Conservation (phyloP, 2,329 filamentous ascomycete species). For the Botrytis squamosa region DNA sequence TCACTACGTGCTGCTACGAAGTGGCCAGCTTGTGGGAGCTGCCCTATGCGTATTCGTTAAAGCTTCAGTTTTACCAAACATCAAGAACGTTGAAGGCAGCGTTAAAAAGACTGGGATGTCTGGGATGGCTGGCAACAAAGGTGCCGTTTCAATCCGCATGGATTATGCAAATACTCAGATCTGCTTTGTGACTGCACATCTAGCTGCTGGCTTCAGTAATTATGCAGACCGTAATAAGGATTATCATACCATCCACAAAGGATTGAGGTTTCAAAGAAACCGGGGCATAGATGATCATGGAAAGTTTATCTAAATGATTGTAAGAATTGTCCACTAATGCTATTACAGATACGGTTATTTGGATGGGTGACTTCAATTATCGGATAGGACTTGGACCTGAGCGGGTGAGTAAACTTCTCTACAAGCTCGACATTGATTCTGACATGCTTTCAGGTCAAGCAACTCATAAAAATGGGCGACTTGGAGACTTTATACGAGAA, state of each 20-base stretch:
- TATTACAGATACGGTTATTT: slow-evolving; percentile 69
- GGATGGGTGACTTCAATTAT: slow-evolving; percentile 98
- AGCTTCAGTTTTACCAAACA: slow-evolving; percentile 69
- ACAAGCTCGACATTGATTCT: not conserved
- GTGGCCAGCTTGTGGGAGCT: slow-evolving; percentile 91
- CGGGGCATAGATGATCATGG: slow-evolving; percentile 88
- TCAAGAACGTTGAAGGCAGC: slow-evolving; percentile 95
- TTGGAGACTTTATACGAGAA: slow-evolving; percentile 83
- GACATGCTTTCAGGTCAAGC: slow-evolving; percentile 44
- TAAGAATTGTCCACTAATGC: slow-evolving; percentile 29
- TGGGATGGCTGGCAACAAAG: slow-evolving; percentile 97
- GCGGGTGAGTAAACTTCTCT: slow-evolving; percentile 49
- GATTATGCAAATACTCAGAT: slow-evolving; percentile 91
- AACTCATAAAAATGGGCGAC: slow-evolving; percentile 69
- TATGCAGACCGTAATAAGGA: slow-evolving; percentile 95
- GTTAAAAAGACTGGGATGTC: slow-evolving; percentile 95
- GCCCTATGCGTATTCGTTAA: slow-evolving; percentile 91
- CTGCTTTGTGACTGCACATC: slow-evolving; percentile 93
- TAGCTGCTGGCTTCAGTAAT: slow-evolving; percentile 93
- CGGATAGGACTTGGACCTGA: slow-evolving; percentile 84
- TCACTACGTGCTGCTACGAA: slow-evolving; percentile 84
- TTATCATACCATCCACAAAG: slow-evolving; percentile 68
- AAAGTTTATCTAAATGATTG: slow-evolving; percentile 36
- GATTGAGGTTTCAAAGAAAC: slow-evolving; percentile 87
- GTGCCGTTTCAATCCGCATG: slow-evolving; percentile 92